Evolutionary conservation across 176 grass and related monocot species (phyloP), one percentile per base, ranked within the genome.

Genomic region (Musa itinerans): DNA sequence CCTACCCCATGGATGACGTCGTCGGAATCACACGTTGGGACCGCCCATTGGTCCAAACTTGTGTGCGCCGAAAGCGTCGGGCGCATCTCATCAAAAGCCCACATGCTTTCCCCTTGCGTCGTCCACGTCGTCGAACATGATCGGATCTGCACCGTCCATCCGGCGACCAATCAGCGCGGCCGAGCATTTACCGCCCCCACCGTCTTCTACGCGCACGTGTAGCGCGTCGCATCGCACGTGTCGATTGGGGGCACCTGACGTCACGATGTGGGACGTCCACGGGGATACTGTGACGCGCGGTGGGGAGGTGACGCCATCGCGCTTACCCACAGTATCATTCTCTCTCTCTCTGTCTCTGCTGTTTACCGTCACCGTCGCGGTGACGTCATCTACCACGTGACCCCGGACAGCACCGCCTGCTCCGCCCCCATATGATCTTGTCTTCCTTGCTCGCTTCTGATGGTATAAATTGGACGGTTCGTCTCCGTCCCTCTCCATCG

Each of bases 321-420:
- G 34, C 34, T 5, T 15, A 17, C 5, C 15, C 73, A n/a, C 15
- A 11, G 13, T 13, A 43, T 23, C n/a, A 2, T 4, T 34, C 34
- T 43, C 34, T 43, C 34, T 43, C 29, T 43, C 29, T 29, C 29
- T 29, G 4, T 43, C 21, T 29, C 26, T 14, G 9, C 27, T 49
- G 53, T 54, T 56, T 63, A 7, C 16, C 74, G 74, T 49, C 43
- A 65, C 57, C 48, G 12, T 52, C 59, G 1, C 19, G 59, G 54
- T 77, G 75, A 77, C 61, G 75, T 77, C 75, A 77, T 59, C 34
- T 14, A 34, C 59, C 59, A 76, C 65, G 59, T 76, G 74, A 76
- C 1, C 19, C 29, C 24, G 67, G 16, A 14, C 66, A 49, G 7
- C 34, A 19, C 66, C 66, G 49, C 27, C 66, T 13, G 1, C 27